Conservation (phyloP, 1,284 basidiomycete species). For the Rhodotorula glutinis region DNA sequence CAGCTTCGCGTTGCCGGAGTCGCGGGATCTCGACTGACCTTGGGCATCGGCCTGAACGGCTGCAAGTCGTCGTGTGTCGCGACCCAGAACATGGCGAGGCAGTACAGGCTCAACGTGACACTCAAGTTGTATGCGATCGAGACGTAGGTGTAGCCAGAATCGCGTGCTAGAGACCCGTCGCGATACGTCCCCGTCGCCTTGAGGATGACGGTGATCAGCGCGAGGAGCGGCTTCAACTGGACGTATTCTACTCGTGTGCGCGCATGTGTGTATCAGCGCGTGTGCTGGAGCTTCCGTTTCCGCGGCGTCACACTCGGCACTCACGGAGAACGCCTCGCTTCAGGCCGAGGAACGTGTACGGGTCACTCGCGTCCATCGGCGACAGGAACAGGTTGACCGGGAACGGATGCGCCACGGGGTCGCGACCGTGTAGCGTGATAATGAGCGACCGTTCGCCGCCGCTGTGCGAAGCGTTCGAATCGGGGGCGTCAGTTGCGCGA, state of each 20-base stretch:
- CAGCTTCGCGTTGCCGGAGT: background rate
- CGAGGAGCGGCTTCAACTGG: slow-evolving; percentile 89
- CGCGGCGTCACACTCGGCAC: too few relatives aligned
- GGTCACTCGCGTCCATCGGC: slow-evolving; percentile 81
- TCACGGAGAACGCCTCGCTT: slow-evolving; percentile 91
- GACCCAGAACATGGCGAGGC: slow-evolving; percentile 91
- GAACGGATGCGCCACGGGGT: slow-evolving; percentile 80
- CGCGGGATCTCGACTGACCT: slow-evolving; percentile 33
- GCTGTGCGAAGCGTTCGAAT: slow-evolving; percentile 60
- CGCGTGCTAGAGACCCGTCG: slow-evolving; percentile 77
- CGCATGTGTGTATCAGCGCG: too few relatives aligned
- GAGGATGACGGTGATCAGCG: slow-evolving; percentile 75
- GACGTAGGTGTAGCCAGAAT: slow-evolving; percentile 89
- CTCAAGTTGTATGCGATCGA: slow-evolving; percentile 68
- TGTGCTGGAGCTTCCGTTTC: too few relatives aligned
- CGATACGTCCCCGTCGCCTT: slow-evolving; percentile 84
- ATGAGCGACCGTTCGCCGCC: slow-evolving; percentile 90
- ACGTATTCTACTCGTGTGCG: slow-evolving; percentile 98
- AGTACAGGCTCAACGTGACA: slow-evolving; percentile 73
- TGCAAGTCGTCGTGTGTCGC: slow-evolving; percentile 79
- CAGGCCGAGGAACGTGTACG: slow-evolving; percentile 87
- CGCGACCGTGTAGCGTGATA: slow-evolving; percentile 83
- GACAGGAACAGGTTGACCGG: slow-evolving; percentile 71
- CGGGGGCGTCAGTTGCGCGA: background rate
- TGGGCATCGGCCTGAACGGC: slow-evolving; percentile 67